phyloP scores from a whole-genome alignment of 2,329 filamentous ascomycete species.

The Neocucurbitaria cava region DNA sequence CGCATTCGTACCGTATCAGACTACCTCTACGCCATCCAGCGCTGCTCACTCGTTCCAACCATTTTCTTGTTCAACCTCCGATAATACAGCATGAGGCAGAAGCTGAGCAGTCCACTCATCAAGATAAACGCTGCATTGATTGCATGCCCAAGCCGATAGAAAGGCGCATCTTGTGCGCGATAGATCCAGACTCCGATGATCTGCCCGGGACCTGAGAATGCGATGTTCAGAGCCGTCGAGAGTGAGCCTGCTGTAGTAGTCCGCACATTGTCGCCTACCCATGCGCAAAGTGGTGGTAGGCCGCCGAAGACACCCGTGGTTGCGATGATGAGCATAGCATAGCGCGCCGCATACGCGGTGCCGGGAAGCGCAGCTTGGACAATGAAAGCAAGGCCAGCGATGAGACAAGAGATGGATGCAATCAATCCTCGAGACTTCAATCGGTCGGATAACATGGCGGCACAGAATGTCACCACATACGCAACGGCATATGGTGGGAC shows the following conservation, averaged over 20 bases:
- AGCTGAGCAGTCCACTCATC: neutral
- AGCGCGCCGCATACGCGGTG: constrained; percentile 2
- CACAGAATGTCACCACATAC: constrained; percentile 55
- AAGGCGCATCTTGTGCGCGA: neutral
- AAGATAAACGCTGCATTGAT: constrained; percentile 1
- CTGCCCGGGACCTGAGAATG: constrained; percentile 4
- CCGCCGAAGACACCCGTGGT: constrained; percentile 2
- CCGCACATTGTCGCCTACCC: constrained; percentile 5
- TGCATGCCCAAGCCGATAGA: constrained; percentile 1
- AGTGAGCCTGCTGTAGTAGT: neutral
- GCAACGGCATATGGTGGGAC: constrained; percentile 70
- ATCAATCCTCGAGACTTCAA: neutral
- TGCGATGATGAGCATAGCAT: constrained; percentile 4
- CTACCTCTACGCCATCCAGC: neutral
- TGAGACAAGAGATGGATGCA: neutral
- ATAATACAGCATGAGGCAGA: neutral
- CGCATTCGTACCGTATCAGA: too few species aligned
- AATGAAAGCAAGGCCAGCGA: constrained; percentile 2
- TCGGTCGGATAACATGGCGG: constrained; percentile 6
- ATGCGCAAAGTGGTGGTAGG: constrained; percentile 1
- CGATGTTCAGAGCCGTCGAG: constrained; percentile 6
- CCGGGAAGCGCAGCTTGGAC: neutral
- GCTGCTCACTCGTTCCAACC: neutral
- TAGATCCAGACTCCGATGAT: constrained; percentile 7
- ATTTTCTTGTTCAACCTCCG: neutral